Percentiles rank a stretch among this genome's conserved stretches.
Conservation (phyloP, 2,329 filamentous ascomycete species). For the Botryotinia globosa region DNA sequence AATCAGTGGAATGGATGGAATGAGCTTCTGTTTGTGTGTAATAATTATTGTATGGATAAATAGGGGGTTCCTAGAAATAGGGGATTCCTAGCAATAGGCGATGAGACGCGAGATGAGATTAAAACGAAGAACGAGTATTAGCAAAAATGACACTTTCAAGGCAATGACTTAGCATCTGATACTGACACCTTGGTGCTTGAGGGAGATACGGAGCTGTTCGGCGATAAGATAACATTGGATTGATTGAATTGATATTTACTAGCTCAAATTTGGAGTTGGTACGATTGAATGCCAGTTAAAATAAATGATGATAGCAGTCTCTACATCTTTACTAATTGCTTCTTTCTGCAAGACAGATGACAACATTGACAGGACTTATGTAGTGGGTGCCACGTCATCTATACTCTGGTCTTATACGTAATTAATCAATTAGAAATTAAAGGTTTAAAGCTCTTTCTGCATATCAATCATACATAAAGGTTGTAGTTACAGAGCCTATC, state of each 20-base stretch:
- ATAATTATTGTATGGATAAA: slow-evolving; percentile 8
- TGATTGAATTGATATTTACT: neutral
- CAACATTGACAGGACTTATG: neutral
- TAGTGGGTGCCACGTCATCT: neutral
- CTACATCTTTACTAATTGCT: neutral
- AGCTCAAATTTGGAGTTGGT: neutral
- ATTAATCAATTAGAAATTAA: no score
- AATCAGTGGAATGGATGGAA: neutral
- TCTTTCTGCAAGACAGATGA: neutral
- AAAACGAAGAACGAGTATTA: neutral
- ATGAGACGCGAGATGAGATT: slow-evolving; percentile 1
- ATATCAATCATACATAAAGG: no score
- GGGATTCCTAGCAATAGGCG: neutral
- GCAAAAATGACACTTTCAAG: no score
- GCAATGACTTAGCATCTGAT: neutral
- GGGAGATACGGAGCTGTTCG: neutral
- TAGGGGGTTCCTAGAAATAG: neutral
- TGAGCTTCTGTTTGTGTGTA: neutral
- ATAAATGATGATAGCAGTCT: neutral
- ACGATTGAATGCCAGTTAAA: neutral
- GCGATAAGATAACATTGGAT: neutral
- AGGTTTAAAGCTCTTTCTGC: no score
- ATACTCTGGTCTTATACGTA: no score
- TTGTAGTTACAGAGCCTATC: no score
- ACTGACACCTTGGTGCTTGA: neutral